Base-by-base conservation (phyloP, 768 basidiomycete genomes). In the Candolleomyces eurysporus region DNA sequence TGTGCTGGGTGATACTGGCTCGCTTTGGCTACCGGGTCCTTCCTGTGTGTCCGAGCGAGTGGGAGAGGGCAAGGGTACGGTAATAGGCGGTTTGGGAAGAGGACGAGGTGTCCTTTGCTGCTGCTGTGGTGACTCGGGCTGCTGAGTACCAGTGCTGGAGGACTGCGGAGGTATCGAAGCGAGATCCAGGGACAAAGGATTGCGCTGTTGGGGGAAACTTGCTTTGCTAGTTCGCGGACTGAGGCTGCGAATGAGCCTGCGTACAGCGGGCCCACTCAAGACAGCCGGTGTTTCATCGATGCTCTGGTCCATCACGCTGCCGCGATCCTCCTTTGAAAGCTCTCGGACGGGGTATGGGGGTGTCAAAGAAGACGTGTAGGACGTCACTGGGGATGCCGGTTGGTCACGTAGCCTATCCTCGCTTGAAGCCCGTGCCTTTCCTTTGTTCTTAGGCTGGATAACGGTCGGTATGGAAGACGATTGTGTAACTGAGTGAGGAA, bases 161-260 rank as follows among this genome's bases (percentile, higher is more conserved):
- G 30, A 22, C 17, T 21, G 8, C 40, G 11, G 36, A 22, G 54
- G 40, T 21, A 56, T 40, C 31, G 59, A 57, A 19, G 43, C 45
- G 21, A 51, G 19, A 19, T 63, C 54, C 48, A 48, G 17, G 45
- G 57, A 14, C 45, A 58, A 39, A 46, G 46, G 11, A 52, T 54
- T 8, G 49, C 40, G 54, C n/a, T 49, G 43, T 43, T 17, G 39
- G 19, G 57, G 48, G 31, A 49, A 49, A 26, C 32, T 64, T 57
- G 51, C 72, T 65, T 77, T 73, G 16, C 73, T 73, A 5, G 75
- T 82, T 31, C 82, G 75, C 5, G 82, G 82, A 60, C 81, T 81
- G 60, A 83, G 66, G 50, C 70, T 76, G 46, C 81, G 71, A 4
- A 81, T 68, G 2, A 81, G 81, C 32, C 76, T 75, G 31, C 78